Evolutionary conservation across 768 basidiomycete species (phyloP).

Genomic region (Amylocystis lapponica): DNA sequence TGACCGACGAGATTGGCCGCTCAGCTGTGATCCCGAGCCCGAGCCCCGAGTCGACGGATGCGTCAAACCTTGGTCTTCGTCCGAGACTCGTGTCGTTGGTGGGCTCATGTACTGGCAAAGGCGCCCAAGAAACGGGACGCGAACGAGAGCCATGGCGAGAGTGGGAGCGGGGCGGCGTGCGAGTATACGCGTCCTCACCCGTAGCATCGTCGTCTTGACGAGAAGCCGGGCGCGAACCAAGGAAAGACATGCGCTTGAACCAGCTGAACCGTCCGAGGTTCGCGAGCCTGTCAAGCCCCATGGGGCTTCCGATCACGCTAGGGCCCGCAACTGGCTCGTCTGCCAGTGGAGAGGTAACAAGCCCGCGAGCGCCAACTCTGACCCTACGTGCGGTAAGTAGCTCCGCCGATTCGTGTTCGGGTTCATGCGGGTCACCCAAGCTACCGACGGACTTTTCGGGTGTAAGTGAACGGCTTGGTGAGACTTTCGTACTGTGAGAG

Average conservation of each 20-base stretch:
- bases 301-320: conserved; percentile 11
- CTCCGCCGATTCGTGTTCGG: conserved; percentile 38
- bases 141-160: conserved; percentile 18
- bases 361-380: conserved; percentile 29
- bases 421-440: conserved; percentile 27
- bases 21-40: conserved; percentile 9
- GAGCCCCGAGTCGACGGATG: conserved; percentile 10
- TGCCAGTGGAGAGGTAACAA: not conserved
- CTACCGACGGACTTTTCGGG: conserved; percentile 20
- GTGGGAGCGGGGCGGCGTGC: conserved; percentile 20
- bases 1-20: conserved; percentile 55
- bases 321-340: conserved; percentile 13
- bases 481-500: conserved; percentile 24
- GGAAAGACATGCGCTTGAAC: conserved; percentile 40
- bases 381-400: conserved; percentile 47
- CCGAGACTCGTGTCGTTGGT: not conserved
- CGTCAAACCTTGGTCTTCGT: conserved; percentile 1
- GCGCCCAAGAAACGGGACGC: conserved; percentile 13
- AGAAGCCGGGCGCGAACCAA: conserved; percentile 7
- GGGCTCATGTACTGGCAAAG: conserved; percentile 5
- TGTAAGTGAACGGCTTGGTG: conserved; percentile 14
- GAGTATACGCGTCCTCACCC: conserved; percentile 19
- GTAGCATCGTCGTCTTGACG: conserved; percentile 3
- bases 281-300: conserved; percentile 43
- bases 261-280: conserved; percentile 50